A percentile compares a stretch with the other conserved stretches of the same genome.
Conservation (phyloP, 345 rosid species). For the Brassica rapa region DNA sequence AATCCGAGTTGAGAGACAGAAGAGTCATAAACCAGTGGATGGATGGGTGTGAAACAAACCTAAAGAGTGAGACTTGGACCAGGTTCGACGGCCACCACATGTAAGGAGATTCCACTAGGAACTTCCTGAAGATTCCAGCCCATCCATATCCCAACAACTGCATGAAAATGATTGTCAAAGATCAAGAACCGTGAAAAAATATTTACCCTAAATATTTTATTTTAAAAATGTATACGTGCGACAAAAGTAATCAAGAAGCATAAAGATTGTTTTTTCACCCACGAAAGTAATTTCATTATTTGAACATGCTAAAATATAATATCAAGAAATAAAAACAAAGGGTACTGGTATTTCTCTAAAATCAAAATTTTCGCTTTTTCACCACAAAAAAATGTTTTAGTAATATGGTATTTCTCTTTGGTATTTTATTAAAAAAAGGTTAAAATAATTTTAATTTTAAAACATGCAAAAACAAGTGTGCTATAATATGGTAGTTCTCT, state of each 20-base stretch:
- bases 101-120: constrained; percentile 74
- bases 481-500: neutral
- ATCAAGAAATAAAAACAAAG: neutral
- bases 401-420: too few species aligned
- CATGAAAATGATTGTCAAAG: constrained; percentile 16
- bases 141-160: constrained; percentile 88
- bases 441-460: too few species aligned
- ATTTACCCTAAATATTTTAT: too few species aligned
- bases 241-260: constrained; percentile 6
- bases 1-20: neutral
- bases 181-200: neutral
- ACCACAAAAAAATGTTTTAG: too few species aligned
- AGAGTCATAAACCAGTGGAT: neutral
- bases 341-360: too few species aligned
- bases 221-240: neutral
- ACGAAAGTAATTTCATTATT: neutral
- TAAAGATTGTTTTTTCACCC: neutral
- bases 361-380: too few species aligned
- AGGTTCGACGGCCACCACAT: constrained; percentile 92
- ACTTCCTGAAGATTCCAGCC: constrained; percentile 73
- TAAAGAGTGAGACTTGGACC: constrained; percentile 86
- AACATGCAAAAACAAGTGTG: too few species aligned
- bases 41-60: constrained; percentile 38
- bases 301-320: neutral
- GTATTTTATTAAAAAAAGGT: too few species aligned